Percentiles rank a stretch among this genome's conserved stretches.
phyloP scores from a whole-genome alignment of 805 yeast genomes.

The Wickerhamiella galacta region DNA sequence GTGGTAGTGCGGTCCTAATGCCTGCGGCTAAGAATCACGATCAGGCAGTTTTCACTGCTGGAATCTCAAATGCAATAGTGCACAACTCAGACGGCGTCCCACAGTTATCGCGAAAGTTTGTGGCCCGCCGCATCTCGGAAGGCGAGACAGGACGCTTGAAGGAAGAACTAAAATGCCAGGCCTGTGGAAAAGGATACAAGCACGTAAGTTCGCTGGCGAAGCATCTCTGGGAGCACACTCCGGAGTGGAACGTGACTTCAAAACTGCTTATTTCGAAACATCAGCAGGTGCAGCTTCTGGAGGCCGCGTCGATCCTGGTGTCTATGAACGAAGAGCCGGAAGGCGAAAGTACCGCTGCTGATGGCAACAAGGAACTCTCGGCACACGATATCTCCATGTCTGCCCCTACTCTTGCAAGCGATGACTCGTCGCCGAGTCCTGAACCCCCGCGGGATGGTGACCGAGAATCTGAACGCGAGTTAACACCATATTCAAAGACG shows the following conservation, averaged over 20 bases:
- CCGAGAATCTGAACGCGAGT: no score
- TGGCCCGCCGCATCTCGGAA: conserved; percentile 66
- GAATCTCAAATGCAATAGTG: background rate
- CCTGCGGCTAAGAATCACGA: background rate
- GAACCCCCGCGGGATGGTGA: no score
- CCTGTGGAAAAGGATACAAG: conserved; percentile 83
- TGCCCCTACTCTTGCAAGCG: background rate
- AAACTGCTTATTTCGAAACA: conserved; percentile 69
- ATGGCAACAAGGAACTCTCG: conserved; percentile 2
- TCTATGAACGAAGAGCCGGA: conserved; percentile 39
- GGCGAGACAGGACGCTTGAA: conserved; percentile 75
- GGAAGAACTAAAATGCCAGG: conserved; percentile 74
- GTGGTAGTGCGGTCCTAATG: background rate
- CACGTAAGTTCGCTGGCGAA: conserved; percentile 78
- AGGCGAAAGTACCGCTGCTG: conserved; percentile 7
- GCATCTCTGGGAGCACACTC: conserved; percentile 88
- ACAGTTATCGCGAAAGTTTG: conserved; percentile 33
- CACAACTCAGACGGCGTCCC: conserved; percentile 5
- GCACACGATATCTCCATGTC: conserved; percentile 1
- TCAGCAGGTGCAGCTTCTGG: conserved; percentile 71
- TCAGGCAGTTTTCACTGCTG: background rate
- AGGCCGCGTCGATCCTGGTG: conserved; percentile 45
- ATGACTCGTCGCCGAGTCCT: background rate
- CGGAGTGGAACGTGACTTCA: conserved; percentile 82
- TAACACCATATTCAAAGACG: no score